A percentile compares a stretch with the other conserved stretches of the same genome.
Evolutionary conservation across 345 rosid genomes (phyloP).

Genomic region (Abelmoschus esculentus): DNA sequence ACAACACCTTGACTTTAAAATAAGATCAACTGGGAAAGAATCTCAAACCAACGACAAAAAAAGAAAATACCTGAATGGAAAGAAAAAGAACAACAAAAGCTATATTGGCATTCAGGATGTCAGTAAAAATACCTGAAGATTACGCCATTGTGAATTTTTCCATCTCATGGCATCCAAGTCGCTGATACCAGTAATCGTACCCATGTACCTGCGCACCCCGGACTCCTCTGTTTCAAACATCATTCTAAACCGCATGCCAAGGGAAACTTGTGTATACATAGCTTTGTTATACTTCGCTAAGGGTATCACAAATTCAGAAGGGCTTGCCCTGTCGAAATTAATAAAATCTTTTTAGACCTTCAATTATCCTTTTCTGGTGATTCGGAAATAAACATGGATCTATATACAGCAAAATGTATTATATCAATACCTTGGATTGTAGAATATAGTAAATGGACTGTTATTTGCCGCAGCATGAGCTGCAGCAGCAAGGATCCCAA

Average conservation of each 20-base stretch:
- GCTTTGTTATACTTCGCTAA: slow-evolving; percentile 89
- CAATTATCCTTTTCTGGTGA: not conserved
- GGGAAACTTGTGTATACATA: slow-evolving; percentile 77
- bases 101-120: not conserved
- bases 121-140: slow-evolving; percentile 74
- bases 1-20: not conserved
- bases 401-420: not conserved
- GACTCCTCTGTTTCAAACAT: slow-evolving; percentile 98
- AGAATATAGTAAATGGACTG: slow-evolving; percentile 87
- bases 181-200: slow-evolving; percentile 79
- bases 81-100: not conserved
- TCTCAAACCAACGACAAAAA: too few relatives aligned
- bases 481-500: slow-evolving; percentile 97
- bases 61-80: not conserved
- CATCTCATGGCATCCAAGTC: slow-evolving; percentile 85
- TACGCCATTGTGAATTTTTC: slow-evolving; percentile 97
- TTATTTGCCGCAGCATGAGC: slow-evolving; percentile 96
- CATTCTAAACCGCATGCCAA: slow-evolving; percentile 96
- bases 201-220: slow-evolving; percentile 93
- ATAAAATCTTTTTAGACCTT: slow-evolving; percentile 20
- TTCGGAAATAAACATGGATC: not conserved
- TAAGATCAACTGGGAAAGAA: not conserved
- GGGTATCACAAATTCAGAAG: slow-evolving; percentile 91
- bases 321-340: slow-evolving; percentile 69
- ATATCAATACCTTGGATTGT: slow-evolving; percentile 72